These are phyloP conservation scores for Botrytis deweyae DNA, from an alignment of 2,329 filamentous ascomycete species.

Conservation along the genomic window DNA sequence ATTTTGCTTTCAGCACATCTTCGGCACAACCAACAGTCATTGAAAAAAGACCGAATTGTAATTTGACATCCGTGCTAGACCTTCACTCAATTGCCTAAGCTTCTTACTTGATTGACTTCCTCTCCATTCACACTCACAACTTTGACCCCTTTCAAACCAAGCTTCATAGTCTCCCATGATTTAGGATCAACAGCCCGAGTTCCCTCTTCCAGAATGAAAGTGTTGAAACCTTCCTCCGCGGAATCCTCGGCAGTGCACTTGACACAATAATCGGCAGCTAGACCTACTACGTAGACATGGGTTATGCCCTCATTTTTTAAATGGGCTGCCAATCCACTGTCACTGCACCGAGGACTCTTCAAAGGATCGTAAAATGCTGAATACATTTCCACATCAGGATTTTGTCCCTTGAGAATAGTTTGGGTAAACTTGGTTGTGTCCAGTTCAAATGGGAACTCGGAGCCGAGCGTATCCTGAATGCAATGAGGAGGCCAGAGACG, in stretches of 20 bases:
- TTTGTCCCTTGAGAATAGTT: slow-evolving; percentile 75
- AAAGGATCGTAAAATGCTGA: slow-evolving; percentile 87
- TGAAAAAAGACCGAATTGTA: slow-evolving; percentile 77
- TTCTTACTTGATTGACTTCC: slow-evolving; percentile 46
- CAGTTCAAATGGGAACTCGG: slow-evolving; percentile 72
- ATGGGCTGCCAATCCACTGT: slow-evolving; percentile 60
- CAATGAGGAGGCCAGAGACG: slow-evolving; percentile 91
- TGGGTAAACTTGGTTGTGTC: slow-evolving; percentile 57
- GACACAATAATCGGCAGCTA: slow-evolving; percentile 91
- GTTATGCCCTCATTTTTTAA: slow-evolving; percentile 62
- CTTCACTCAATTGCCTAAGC: background rate
- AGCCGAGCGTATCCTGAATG: slow-evolving; percentile 70
- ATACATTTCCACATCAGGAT: slow-evolving; percentile 84
- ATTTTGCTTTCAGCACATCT: slow-evolving; percentile 89
- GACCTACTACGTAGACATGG: slow-evolving; percentile 79
- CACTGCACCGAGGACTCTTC: slow-evolving; percentile 54
- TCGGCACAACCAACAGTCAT: slow-evolving; percentile 95
- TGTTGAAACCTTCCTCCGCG: slow-evolving; percentile 69
- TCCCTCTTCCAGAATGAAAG: slow-evolving; percentile 75
- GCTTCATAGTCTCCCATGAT: slow-evolving; percentile 54
- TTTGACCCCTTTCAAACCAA: slow-evolving; percentile 59
- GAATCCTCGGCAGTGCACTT: slow-evolving; percentile 79
- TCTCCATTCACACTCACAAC: slow-evolving; percentile 58
- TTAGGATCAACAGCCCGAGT: slow-evolving; percentile 69
- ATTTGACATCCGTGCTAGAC: slow-evolving; percentile 98